A percentile compares a stretch with the other conserved stretches of the same genome.
phyloP scores from a whole-genome alignment of 129 eudicot species.

The Gnaphalium uliginosum region DNA sequence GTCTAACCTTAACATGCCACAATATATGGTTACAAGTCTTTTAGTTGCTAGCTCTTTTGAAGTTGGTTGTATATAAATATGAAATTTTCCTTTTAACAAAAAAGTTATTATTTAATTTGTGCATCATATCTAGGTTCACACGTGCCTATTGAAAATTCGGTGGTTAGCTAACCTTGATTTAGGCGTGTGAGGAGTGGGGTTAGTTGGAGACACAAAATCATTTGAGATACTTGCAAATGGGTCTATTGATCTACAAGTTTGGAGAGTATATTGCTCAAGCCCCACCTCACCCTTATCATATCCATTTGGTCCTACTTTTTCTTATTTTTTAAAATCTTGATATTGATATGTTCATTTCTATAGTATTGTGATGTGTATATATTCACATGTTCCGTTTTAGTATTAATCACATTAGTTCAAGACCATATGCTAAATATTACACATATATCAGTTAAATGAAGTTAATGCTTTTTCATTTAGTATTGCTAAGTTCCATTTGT shows the following conservation, averaged over 20 bases:
- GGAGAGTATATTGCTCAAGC: constrained; percentile 16
- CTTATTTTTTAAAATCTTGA: neutral
- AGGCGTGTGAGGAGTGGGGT: constrained; percentile 19
- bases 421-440: neutral
- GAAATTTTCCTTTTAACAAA: no score
- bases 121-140: neutral
- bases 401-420: neutral
- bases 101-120: no score
- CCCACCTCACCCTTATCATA: constrained; percentile 18
- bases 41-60: neutral
- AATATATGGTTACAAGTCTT: neutral
- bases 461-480: no score
- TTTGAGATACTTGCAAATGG: constrained; percentile 24
- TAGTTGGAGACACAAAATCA: constrained; percentile 11
- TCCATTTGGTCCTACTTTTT: constrained; percentile 9
- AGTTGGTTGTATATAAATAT: no score
- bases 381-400: neutral
- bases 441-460: no score
- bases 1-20: no score
- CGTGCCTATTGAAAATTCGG: constrained; percentile 19
- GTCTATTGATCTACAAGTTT: constrained; percentile 26
- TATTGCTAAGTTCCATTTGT: no score
- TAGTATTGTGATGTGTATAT: neutral
- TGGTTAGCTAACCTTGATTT: constrained; percentile 26
- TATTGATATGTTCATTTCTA: neutral